These are phyloP conservation scores for Eragrostis nindensis DNA, from an alignment of 176 grass and related monocot genomes.

Conservation along the genomic window DNA sequence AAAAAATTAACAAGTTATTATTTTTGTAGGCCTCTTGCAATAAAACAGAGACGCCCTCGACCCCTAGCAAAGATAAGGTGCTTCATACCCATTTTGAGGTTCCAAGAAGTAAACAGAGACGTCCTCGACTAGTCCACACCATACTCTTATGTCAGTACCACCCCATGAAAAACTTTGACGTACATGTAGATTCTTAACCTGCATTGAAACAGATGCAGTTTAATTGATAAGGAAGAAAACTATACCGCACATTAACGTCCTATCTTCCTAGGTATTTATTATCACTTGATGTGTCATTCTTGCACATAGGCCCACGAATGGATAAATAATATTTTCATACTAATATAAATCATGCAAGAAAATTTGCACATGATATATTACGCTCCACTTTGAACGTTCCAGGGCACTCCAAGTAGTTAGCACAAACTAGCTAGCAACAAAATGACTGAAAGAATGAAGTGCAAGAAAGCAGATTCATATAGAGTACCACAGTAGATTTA, in stretches of 20 bases:
- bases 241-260: not conserved
- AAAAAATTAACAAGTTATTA: constrained; percentile 11
- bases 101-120: constrained; percentile 93
- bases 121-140: constrained; percentile 74
- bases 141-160: constrained; percentile 86
- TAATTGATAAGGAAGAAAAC: constrained; percentile 19
- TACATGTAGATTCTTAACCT: constrained; percentile 76
- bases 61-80: not conserved
- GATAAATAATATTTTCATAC: not conserved
- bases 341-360: constrained; percentile 26
- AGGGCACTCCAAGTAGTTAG: constrained; percentile 1
- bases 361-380: not conserved
- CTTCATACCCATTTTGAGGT: constrained; percentile 80
- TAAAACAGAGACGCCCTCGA: no score
- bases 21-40: constrained; percentile 22
- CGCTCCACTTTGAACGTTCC: not conserved
- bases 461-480: constrained; percentile 6
- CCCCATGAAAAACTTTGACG: constrained; percentile 56
- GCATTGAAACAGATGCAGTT: constrained; percentile 38
- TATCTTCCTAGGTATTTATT: not conserved
- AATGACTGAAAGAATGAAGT: not conserved
- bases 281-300: not conserved
- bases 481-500: constrained; percentile 4
- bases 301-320: not conserved
- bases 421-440: not conserved